Evolutionary conservation across 805 yeast species (phyloP), one percentile per base, ranked within the genome.

Genomic region (Hanseniaspora jakobsenii): DNA sequence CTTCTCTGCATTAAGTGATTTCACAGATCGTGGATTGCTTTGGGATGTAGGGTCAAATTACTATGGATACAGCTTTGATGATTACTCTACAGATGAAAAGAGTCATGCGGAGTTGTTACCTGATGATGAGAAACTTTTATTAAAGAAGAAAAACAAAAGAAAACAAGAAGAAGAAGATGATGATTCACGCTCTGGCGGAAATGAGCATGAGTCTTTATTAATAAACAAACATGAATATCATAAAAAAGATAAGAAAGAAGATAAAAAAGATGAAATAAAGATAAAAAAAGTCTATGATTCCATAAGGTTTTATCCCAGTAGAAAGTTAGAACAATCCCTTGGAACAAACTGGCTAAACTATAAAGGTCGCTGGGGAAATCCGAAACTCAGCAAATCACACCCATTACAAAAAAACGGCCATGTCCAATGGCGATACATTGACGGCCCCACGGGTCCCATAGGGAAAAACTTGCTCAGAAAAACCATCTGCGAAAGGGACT

Each of bases 381-480:
- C 71, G 48, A 74, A 78, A 54, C 64, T 89, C 22, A 7, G 6
- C 16, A 26, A 19, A 19, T 5, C 28, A 62, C 68, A 1, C 70
- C 76, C 16, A 56, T 60, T 0, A 97, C 91, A 58, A 75, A 80
- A 7, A 69, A 97, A 49, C 97, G 91, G 58, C 71, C 28, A 34
- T 17, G 45, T 83, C 57, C 94, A 91, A 52, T 82, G 87, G 82
- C 74, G 76, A 52, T 84, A 81, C 58, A 86, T 91, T 40, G 87
- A 82, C 54, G 98, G 98, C 0, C 98, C 98, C 2, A 65, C 72
- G 1, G 98, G 98, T 0, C 98, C 98, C 1, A 60, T 91, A 42
- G 66, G 70, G 45, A 89, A 89, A 61, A 80, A 85, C 55, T 66
- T 91, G 44, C 60, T 69, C 38, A 68, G 98, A 34, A 59, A 64